Conservation (phyloP, 768 basidiomycete species). For the Termitomyces sp. region DNA sequence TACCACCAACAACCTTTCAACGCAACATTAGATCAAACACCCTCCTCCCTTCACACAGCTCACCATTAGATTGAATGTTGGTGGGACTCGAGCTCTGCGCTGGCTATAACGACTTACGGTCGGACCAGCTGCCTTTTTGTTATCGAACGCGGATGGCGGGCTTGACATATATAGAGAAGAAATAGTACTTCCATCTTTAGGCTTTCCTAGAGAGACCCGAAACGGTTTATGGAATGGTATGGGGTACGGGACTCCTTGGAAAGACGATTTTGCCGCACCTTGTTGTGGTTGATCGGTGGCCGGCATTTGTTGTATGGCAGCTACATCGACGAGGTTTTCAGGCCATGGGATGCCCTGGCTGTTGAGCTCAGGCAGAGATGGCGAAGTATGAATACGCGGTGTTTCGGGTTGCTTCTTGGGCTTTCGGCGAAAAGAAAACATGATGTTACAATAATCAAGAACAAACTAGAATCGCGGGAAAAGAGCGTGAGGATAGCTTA, state of each 20-base stretch:
- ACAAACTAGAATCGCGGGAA: constrained; percentile 16
- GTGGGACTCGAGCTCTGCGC: constrained; percentile 60
- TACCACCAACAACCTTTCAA: constrained; percentile 72
- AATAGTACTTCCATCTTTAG: constrained; percentile 48
- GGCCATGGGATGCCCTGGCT: constrained; percentile 84
- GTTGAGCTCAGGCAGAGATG: constrained; percentile 75
- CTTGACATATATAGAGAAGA: constrained; percentile 68
- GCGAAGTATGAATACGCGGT: constrained; percentile 62
- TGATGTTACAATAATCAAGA: constrained; percentile 28
- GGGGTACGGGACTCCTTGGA: constrained; percentile 51
- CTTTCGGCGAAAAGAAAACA: constrained; percentile 79
- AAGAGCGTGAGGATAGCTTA: constrained; percentile 16
- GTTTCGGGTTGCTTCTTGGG: constrained; percentile 48
- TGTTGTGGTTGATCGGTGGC: constrained; percentile 38
- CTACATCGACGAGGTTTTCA: constrained; percentile 73
- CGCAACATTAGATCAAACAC: background rate
- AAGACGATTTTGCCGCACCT: constrained; percentile 72
- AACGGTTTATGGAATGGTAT: constrained; percentile 86
- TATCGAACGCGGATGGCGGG: constrained; percentile 63
- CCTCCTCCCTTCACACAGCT: constrained; percentile 12
- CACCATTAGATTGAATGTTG: constrained; percentile 88
- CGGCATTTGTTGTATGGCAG: constrained; percentile 52
- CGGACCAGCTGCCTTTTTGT: constrained; percentile 41
- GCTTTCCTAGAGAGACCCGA: constrained; percentile 49
- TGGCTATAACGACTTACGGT: constrained; percentile 52